Base-by-base conservation (phyloP, 2,329 filamentous ascomycete genomes). In the Hymenoscyphus albidus region DNA sequence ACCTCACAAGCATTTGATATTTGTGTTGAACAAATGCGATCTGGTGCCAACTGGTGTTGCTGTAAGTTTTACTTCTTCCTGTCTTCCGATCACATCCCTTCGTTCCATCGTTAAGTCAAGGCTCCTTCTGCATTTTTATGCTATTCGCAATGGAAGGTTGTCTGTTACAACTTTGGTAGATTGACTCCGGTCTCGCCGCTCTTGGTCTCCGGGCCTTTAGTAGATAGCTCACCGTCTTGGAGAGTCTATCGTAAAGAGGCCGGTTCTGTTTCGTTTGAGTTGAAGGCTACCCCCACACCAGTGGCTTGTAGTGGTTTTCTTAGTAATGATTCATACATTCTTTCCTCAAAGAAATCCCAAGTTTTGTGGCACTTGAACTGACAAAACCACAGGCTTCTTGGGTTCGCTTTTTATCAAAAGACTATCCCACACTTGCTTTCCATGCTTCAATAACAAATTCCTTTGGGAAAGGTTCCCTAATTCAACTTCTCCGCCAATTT, bases 121-220 rank as follows among this genome's bases (percentile, higher is more conserved):
- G 82, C 86, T 82, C 83, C 85, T 85, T 87, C 88, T 83, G 80
- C 86, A 84, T 81, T 76, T 74, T 75, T 77, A 76, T 81, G 78
- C 79, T 82, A 76, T 78, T 80, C 76, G 78, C 83, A 77, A 88
- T 95, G 91, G 89, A 88, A 88, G 86, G 82, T 80, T 80, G 85
- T 92, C 93, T 96, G 95, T 99, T 99, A 99, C 91, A 92, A 90
- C 90, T 87, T 92, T 97, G 95, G 95, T 89, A 98, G 86, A 99
- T 88, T 78, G 82, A 97, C 83, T 83, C 83, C 82, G 68, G 81
- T 83, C 88, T 90, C 89, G 86, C 83, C 74, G 74, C 71, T 74
- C 81, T 80, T 78, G 81, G 83, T 83, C 80, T 85, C 86, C 81
- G 86, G 85, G 83, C 80, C 78, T 79, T 78, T 83, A 86, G 83